These are phyloP conservation scores for Corymbia maculata DNA, from an alignment of 345 rosid species.

Conservation along the genomic window DNA sequence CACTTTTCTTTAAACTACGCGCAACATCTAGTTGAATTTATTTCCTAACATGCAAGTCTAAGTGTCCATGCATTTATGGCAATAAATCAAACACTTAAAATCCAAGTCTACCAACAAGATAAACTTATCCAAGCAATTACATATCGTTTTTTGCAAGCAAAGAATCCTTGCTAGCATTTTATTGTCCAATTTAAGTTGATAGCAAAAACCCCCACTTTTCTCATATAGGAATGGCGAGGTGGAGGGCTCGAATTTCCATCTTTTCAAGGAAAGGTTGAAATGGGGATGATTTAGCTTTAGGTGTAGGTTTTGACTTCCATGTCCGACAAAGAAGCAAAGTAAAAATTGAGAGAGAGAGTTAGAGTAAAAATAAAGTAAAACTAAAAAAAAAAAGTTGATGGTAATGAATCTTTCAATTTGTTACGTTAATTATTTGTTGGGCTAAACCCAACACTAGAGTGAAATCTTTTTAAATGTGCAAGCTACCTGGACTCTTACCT, in stretches of 20 bases:
- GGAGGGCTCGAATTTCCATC: too few relatives aligned
- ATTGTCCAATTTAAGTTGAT: background rate
- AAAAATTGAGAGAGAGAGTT: too few relatives aligned
- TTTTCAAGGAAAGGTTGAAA: too few relatives aligned
- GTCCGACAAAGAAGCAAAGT: too few relatives aligned
- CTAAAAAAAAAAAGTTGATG: background rate
- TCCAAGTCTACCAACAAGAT: background rate
- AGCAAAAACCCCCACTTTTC: background rate
- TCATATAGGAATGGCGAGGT: too few relatives aligned
- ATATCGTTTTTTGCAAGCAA: background rate
- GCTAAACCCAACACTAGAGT: background rate
- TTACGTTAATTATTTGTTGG: background rate
- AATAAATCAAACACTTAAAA: background rate
- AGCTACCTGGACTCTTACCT: background rate
- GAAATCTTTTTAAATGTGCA: background rate
- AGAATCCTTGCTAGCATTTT: background rate
- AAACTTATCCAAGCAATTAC: background rate
- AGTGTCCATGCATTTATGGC: background rate
- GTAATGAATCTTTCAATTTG: background rate
- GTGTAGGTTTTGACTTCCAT: too few relatives aligned
- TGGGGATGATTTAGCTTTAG: too few relatives aligned
- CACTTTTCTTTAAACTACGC: background rate
- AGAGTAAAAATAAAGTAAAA: too few relatives aligned
- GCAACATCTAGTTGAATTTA: background rate
- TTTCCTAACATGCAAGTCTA: background rate